Evolutionary conservation across 2,329 filamentous ascomycete species (phyloP).

Genomic region (Dothistroma pini): DNA sequence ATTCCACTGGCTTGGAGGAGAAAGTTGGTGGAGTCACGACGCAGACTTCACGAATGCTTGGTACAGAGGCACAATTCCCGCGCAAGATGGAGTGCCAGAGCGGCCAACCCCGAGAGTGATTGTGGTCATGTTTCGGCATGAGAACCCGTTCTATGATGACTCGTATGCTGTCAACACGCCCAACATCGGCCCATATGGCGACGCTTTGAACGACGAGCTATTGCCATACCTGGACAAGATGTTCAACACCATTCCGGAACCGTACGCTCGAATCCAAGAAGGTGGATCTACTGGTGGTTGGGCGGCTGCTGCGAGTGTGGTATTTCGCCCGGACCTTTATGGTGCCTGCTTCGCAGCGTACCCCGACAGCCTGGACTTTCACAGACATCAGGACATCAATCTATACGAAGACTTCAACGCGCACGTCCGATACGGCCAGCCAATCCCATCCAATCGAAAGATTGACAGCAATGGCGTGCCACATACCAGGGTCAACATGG

Average conservation of each 20-base stretch:
- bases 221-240: conserved; percentile 34
- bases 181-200: conserved; percentile 40
- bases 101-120: conserved; percentile 37
- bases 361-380: conserved; percentile 38
- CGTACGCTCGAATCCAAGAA: conserved; percentile 38
- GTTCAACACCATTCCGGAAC: conserved; percentile 37
- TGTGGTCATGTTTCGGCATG: conserved; percentile 38
- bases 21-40: conserved; percentile 3
- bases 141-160: conserved; percentile 39
- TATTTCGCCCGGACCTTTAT: conserved; percentile 39
- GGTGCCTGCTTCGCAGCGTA: conserved; percentile 39
- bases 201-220: conserved; percentile 41
- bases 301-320: conserved; percentile 36
- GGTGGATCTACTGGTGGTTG: conserved; percentile 40
- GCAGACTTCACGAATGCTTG: conserved; percentile 29
- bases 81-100: conserved; percentile 11
- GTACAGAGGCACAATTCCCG: conserved; percentile 33
- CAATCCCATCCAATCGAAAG: conserved; percentile 33
- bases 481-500: conserved; percentile 21
- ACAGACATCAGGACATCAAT: conserved; percentile 37
- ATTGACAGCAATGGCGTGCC: conserved; percentile 25
- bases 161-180: conserved; percentile 41
- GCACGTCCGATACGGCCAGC: conserved; percentile 26
- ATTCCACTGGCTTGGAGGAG: conserved; percentile 33
- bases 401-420: conserved; percentile 35